A percentile compares a stretch with the other conserved stretches of the same genome.
Evolutionary conservation across 2,329 filamentous ascomycete genomes (phyloP).

Genomic region (Pseudocercospora fuligena): DNA sequence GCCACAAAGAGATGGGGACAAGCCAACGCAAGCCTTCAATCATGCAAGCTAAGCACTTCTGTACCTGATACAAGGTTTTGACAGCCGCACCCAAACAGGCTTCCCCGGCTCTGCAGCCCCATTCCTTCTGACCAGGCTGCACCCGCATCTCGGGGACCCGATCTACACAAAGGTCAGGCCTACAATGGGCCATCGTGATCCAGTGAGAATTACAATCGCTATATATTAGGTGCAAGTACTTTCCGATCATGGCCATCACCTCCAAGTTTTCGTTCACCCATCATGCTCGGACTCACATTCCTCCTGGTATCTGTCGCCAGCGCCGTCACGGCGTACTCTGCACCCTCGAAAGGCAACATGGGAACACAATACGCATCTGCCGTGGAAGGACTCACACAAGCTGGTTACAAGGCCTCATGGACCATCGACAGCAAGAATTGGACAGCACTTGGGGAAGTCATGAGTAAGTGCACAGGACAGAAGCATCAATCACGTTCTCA

Average conservation of each 20-base stretch:
- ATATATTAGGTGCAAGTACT: not conserved
- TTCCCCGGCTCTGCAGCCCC: not conserved
- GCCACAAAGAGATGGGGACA: not conserved
- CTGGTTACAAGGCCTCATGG: slow-evolving; percentile 24
- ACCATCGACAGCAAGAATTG: slow-evolving; percentile 26
- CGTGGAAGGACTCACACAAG: slow-evolving; percentile 27
- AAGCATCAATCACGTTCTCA: not conserved
- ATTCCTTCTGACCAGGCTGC: not conserved
- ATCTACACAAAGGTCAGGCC: not conserved
- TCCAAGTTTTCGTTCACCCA: not conserved
- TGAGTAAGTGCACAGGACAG: slow-evolving; percentile 4
- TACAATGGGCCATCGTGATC: not conserved
- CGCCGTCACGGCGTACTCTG: not conserved
- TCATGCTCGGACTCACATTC: not conserved
- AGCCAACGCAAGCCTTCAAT: no score
- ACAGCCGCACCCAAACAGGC: not conserved
- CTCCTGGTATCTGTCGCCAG: not conserved
- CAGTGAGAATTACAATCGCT: not conserved
- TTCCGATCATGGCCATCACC: not conserved
- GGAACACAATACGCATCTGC: not conserved
- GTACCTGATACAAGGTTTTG: not conserved
- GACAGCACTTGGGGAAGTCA: slow-evolving; percentile 18
- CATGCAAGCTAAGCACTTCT: not conserved
- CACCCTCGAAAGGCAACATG: not conserved
- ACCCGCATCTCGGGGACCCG: not conserved